phyloP scores from a whole-genome alignment of 441 rosid genomes.

The Gossypium davidsonii region DNA sequence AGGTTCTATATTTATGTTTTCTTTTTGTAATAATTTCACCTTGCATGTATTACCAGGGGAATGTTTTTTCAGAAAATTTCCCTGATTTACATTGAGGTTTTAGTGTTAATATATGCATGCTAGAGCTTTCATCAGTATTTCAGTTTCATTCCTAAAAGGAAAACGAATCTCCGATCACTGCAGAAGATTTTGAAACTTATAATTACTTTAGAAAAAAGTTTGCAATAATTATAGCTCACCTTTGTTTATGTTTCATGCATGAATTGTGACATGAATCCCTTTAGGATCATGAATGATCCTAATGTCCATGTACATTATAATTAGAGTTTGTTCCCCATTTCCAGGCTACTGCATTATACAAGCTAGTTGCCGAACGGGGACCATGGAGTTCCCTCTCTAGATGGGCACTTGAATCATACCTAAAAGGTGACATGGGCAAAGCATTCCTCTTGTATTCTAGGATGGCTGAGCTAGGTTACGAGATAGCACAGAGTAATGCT shows the following conservation, averaged over 20 bases:
- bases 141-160: background rate
- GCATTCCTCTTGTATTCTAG: conserved; percentile 83
- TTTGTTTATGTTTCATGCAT: background rate
- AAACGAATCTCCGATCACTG: background rate
- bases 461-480: conserved; percentile 97
- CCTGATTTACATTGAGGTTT: conserved; percentile 3
- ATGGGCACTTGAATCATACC: conserved; percentile 95
- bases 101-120: background rate
- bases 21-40: background rate
- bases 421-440: conserved; percentile 88
- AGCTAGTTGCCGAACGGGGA: conserved; percentile 96
- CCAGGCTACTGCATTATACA: conserved; percentile 92
- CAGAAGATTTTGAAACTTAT: background rate
- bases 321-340: background rate
- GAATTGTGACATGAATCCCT: background rate
- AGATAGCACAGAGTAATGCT: conserved; percentile 96
- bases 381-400: conserved; percentile 99
- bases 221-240: background rate
- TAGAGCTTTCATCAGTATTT: background rate
- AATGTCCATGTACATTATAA: background rate
- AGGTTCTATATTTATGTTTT: background rate
- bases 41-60: background rate
- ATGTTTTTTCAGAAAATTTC: background rate
- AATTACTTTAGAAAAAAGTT: background rate
- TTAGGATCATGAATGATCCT: conserved; percentile 2